These are phyloP conservation scores for Urochloa ruziziensis DNA, from an alignment of 176 grass and related monocot species.

Conservation along the genomic window DNA sequence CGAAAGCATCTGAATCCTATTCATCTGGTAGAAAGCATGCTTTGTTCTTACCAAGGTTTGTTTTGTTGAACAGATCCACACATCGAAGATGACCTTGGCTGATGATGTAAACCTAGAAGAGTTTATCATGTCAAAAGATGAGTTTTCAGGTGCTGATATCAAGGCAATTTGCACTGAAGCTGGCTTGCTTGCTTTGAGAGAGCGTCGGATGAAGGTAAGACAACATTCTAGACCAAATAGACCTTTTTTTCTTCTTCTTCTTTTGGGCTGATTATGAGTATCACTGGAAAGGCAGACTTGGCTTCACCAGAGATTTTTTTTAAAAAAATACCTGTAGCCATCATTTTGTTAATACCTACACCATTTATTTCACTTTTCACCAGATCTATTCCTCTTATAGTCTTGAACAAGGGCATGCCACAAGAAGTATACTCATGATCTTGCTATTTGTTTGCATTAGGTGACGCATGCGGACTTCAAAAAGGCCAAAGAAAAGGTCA, in stretches of 20 bases:
- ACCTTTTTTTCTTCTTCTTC: not conserved
- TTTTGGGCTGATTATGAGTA: not conserved
- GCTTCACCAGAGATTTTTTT: too few relatives aligned
- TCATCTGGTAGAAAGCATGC: not conserved
- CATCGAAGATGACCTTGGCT: constrained; percentile 76
- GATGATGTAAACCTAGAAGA: constrained; percentile 85
- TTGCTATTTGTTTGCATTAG: constrained; percentile 36
- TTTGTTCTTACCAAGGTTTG: constrained; percentile 8
- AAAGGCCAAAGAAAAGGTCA: constrained; percentile 97
- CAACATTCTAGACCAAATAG: not conserved
- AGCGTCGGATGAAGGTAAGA: constrained; percentile 76
- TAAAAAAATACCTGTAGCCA: not conserved
- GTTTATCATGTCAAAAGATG: constrained; percentile 83
- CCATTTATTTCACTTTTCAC: not conserved
- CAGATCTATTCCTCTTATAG: not conserved
- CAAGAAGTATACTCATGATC: not conserved
- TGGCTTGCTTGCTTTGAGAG: constrained; percentile 83
- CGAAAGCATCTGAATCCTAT: not conserved
- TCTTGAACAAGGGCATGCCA: not conserved
- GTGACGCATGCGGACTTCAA: constrained; percentile 88
- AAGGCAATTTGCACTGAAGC: constrained; percentile 88
- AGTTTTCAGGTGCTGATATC: constrained; percentile 86
- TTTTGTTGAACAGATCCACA: constrained; percentile 58
- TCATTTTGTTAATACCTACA: not conserved
- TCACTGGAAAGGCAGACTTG: not conserved